These are phyloP conservation scores for Amanita fuliginea DNA, from an alignment of 768 basidiomycete genomes.

Conservation along the genomic window DNA sequence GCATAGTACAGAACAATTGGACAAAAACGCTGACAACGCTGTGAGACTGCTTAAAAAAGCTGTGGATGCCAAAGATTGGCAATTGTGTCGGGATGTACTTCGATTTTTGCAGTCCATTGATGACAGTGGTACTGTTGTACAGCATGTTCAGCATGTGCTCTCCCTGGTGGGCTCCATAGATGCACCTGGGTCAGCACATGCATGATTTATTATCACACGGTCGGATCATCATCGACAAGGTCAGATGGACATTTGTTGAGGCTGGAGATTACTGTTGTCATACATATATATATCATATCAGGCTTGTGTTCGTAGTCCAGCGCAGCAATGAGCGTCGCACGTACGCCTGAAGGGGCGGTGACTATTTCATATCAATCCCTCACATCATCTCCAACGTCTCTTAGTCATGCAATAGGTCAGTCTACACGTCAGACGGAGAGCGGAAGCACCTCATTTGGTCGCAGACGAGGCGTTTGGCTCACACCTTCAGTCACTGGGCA, in stretches of 20 bases:
- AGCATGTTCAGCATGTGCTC: conserved; percentile 49
- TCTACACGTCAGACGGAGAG: neutral
- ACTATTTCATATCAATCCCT: conserved; percentile 54
- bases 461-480: conserved; percentile 79
- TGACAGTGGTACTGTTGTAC: conserved; percentile 65
- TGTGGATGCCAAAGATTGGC: conserved; percentile 72
- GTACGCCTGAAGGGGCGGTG: conserved; percentile 41
- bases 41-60: conserved; percentile 72
- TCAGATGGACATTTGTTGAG: neutral
- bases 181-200: neutral
- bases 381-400: conserved; percentile 36
- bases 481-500: conserved; percentile 61
- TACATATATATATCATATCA: conserved; percentile 6
- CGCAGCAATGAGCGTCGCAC: conserved; percentile 15
- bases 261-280: too few relatives aligned
- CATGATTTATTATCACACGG: neutral
- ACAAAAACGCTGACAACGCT: conserved; percentile 70
- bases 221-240: neutral
- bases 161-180: conserved; percentile 21
- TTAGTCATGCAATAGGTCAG: conserved; percentile 54
- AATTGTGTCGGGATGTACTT: conserved; percentile 83
- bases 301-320: conserved; percentile 12
- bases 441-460: conserved; percentile 1
- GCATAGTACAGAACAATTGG: conserved; percentile 86
- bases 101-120: conserved; percentile 92